Evolutionary conservation across 192 early-diverging fungal genomes (phyloP).

Genomic region (Endogone sp.): DNA sequence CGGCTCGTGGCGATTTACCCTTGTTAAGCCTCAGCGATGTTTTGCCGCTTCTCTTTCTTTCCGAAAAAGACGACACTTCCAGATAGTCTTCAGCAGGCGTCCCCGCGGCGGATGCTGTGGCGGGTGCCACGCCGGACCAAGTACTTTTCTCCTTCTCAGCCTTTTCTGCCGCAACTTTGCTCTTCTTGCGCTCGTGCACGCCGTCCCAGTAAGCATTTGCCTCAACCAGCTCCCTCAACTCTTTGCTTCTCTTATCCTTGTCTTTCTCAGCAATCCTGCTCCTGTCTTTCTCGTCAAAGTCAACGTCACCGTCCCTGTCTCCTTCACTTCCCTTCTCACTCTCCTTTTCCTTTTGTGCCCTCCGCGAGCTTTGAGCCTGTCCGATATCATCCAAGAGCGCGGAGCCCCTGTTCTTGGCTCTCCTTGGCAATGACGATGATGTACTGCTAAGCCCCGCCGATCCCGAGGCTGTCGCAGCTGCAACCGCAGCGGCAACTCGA

Average conservation of each 20-base stretch:
- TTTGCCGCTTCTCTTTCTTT: conserved; percentile 1
- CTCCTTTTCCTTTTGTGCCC: conserved; percentile 32
- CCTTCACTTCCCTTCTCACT: conserved; percentile 13
- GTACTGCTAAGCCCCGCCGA: conserved; percentile 23
- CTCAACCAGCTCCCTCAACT: conserved; percentile 42
- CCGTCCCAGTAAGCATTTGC: conserved; percentile 32
- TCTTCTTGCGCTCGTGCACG: conserved; percentile 16
- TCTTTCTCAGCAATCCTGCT: background rate
- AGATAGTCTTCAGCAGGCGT: background rate
- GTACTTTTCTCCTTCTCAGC: conserved; percentile 13
- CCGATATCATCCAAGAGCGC: conserved; percentile 50
- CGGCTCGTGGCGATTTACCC: background rate
- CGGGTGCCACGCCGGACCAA: background rate
- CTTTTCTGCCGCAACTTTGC: background rate
- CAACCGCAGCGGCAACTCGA: conserved; percentile 27
- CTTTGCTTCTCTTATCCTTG: conserved; percentile 26
- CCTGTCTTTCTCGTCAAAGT: background rate
- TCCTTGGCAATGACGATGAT: conserved; percentile 16
- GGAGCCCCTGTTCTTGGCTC: conserved; percentile 33
- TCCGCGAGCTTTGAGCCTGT: conserved; percentile 38
- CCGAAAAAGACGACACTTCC: background rate
- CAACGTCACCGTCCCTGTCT: background rate
- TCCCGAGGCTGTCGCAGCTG: conserved; percentile 26
- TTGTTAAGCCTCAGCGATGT: background rate
- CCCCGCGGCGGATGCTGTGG: conserved; percentile 9